Percentiles rank a stretch among this genome's conserved stretches.
Evolutionary conservation across 2,329 filamentous ascomycete genomes (phyloP).

Genomic region (Hypoxylon sp.): DNA sequence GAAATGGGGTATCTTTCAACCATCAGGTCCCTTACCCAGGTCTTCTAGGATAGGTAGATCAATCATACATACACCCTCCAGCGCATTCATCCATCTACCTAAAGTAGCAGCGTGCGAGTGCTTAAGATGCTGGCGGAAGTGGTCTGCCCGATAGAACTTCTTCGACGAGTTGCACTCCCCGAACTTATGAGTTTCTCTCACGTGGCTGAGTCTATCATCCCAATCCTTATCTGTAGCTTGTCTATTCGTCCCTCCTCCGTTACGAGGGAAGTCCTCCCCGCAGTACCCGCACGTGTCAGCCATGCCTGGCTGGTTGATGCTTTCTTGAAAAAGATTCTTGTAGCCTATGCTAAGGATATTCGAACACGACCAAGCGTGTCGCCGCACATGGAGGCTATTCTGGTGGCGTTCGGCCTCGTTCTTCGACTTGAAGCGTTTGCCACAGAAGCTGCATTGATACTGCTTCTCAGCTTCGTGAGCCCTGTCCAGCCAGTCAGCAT

Average conservation of each 20-base stretch:
- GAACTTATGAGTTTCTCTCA: slow-evolving; percentile 36
- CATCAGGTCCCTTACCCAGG: background rate
- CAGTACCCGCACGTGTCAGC: slow-evolving; percentile 42
- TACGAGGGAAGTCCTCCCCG: slow-evolving; percentile 40
- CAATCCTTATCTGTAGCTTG: slow-evolving; percentile 29
- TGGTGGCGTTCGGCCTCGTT: slow-evolving; percentile 44
- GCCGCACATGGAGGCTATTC: slow-evolving; percentile 43
- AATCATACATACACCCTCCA: slow-evolving; percentile 38
- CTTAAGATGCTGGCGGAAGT: slow-evolving; percentile 47
- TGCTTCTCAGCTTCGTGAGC: slow-evolving; percentile 40
- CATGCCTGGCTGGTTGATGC: slow-evolving; percentile 28
- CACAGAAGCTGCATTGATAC: slow-evolving; percentile 41
- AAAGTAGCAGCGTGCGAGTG: slow-evolving; percentile 34
- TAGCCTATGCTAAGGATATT: slow-evolving; percentile 21
- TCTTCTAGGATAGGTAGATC: slow-evolving; percentile 20
- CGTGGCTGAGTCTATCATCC: slow-evolving; percentile 31
- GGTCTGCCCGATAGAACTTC: slow-evolving; percentile 43
- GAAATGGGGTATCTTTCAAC: background rate
- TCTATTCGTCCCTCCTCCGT: slow-evolving; percentile 15
- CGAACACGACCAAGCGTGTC: slow-evolving; percentile 40
- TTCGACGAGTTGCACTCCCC: slow-evolving; percentile 41
- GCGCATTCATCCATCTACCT: slow-evolving; percentile 37
- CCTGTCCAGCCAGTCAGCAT: slow-evolving; percentile 21
- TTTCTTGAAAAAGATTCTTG: slow-evolving; percentile 39
- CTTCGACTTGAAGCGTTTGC: slow-evolving; percentile 43